Evolutionary conservation across 768 basidiomycete genomes (phyloP), one percentile per base, ranked within the genome.

Genomic region (Boletus rex-veris): DNA sequence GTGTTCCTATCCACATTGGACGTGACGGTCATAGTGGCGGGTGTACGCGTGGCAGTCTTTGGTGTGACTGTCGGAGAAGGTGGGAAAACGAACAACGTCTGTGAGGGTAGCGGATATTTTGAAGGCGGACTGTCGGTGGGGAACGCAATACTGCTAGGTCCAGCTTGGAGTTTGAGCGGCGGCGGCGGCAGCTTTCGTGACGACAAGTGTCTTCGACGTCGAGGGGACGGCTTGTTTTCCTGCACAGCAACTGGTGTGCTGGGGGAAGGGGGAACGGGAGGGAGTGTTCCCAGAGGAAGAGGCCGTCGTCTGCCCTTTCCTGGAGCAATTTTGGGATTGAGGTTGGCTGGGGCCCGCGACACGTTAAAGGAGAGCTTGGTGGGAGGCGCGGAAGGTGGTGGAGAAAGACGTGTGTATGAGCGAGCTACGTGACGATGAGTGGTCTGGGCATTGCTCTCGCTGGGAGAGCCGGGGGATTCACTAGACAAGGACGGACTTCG

Each of bases 1-100:
- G 59, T 67, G 61, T 45, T 71, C 67, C 52, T 71, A 50, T 63
- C 73, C 55, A 81, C 58, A 59, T 76, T 86, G 55, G 88, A 87
- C 42, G 82, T 89, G 50, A 92, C 74, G 36, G 86, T 91, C 83
- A 92, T 85, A 35, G 90, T 88, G 44, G 89, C 88, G 26, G 91
- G 88, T 48, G 86, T 90, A 37, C 72, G 70, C 48, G 78, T 80
- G 42, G 82, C 75, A 62, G 76, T 77, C 64, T 61, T 28, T 30
- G 58, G 57, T 74, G 62, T 44, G 77, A 82, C 45, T 7, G 68
- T 77, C 70, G 81, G 89, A 5, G 90, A 92, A 31, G 90, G 89
- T 2, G 90, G 90, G 65, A 92, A 92, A 36, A 92, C 85, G 61
- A 92, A 92, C 43, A 92, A 76, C 0, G 90, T 92, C 66, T 92